A percentile compares a stretch with the other conserved stretches of the same genome.
These are phyloP conservation scores for Coniochaeta sp. DNA, from an alignment of 2,329 filamentous ascomycete genomes.

Conservation along the genomic window DNA sequence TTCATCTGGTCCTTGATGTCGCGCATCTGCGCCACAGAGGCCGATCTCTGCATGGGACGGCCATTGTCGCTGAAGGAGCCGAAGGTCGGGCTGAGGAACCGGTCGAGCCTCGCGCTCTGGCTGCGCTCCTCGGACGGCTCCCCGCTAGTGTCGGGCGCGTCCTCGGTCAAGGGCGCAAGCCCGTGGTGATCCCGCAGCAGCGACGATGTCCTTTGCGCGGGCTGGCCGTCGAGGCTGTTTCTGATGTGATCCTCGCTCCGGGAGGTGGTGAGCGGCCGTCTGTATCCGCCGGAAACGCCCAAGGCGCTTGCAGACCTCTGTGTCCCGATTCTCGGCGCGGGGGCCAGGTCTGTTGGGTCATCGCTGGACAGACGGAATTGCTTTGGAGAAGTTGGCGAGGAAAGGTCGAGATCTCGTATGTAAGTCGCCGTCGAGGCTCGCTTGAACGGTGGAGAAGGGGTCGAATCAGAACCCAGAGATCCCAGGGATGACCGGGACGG, in stretches of 20 bases:
- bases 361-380: conserved; percentile 59
- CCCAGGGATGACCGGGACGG: conserved; percentile 60
- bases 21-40: conserved; percentile 66
- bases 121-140: conserved; percentile 14
- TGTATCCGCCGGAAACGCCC: conserved; percentile 50
- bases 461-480: conserved; percentile 48
- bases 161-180: conserved; percentile 49
- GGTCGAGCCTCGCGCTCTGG: conserved; percentile 20
- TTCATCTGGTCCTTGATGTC: conserved; percentile 78
- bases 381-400: conserved; percentile 25
- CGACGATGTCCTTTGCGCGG: conserved; percentile 25
- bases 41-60: conserved; percentile 48
- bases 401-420: conserved; percentile 19
- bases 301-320: conserved; percentile 59
- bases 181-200: conserved; percentile 30
- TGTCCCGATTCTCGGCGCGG: conserved; percentile 32
- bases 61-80: conserved; percentile 21
- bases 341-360: conserved; percentile 40
- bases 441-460: conserved; percentile 42
- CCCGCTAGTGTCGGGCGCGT: conserved; percentile 28
- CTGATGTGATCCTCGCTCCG: conserved; percentile 35
- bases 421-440: conserved; percentile 29
- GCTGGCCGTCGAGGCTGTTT: conserved; percentile 20
- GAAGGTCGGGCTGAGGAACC: conserved; percentile 37
- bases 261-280: conserved; percentile 37